Base-by-base conservation (phyloP, 2,329 filamentous ascomycete genomes). In the Ophiostoma sp. region DNA sequence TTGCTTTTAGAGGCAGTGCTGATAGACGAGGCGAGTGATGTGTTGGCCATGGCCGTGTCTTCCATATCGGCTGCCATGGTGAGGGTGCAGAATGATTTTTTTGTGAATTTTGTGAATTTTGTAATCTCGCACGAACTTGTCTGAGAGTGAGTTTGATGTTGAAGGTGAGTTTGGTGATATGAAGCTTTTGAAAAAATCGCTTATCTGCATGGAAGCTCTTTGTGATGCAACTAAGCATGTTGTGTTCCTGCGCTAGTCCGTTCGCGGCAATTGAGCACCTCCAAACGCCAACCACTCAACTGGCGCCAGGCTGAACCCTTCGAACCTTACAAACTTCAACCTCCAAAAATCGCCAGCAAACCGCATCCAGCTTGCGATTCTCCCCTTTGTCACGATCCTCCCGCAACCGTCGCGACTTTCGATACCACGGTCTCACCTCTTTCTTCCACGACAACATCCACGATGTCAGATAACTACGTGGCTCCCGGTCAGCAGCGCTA, bases 401-500 rank as follows among this genome's bases (percentile, higher is more conserved):
- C 42, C 33, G 33, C 15, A 39, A 39, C 45, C 45, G n/a, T 28
- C 22, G 42, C 50, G 6, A 50, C 45, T 17, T n/a, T 25, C 50
- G 50, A 55, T 22, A 25, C 12, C 42, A 19, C 22, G 25, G 33
- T 63, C 59, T 45, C n/a, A 2, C 36, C 9, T 42, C 33, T 39
- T 22, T 42, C 11, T 22, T 1, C 36, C 9, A 50, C 31, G 48
- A 57, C 33, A 72, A 25, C n/a, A 8, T 4, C 31, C 31, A 75
- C 48, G 72, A 86, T 86, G 84, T 82, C 83, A 15, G 81, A 85
- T 73, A 92, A 90, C 82, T 94, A 90, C 82, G 91, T 94, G 75
- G 84, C 92, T 19, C 88, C 92, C 7, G 87, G 86, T 81, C 93
- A 96, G 83, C 90, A 92, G 85, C 93, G 95, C 83, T 91, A 93